Percentiles rank a stretch among this genome's conserved stretches.
Evolutionary conservation across 106 monocot species (phyloP).

Genomic region (Apostasia shenzhenica): DNA sequence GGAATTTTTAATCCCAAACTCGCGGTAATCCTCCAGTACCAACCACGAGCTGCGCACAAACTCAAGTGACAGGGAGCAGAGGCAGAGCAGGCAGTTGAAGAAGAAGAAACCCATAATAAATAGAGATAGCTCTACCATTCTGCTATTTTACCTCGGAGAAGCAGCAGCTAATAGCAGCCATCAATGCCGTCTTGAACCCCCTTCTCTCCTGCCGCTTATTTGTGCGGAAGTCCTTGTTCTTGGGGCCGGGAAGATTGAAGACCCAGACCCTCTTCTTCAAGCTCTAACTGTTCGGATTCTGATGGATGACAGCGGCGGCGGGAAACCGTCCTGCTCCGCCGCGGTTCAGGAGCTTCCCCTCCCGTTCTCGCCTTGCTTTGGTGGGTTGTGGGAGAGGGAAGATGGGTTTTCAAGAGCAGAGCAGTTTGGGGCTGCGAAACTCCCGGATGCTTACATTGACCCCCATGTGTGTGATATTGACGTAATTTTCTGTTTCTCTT

Average conservation of each 20-base stretch:
- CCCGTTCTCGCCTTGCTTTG: neutral
- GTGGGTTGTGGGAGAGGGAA: neutral
- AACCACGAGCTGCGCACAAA: constrained; percentile 6
- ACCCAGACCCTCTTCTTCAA: neutral
- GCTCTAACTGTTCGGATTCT: neutral
- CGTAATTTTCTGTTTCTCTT: too few species aligned
- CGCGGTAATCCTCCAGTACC: too few species aligned
- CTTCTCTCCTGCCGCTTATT: neutral
- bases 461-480: neutral
- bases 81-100: neutral
- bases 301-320: constrained; percentile 1
- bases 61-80: constrained; percentile 1
- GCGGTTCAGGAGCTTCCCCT: neutral
- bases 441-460: too few species aligned
- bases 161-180: too few species aligned
- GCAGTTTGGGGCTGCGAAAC: neutral
- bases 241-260: neutral
- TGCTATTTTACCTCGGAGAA: too few species aligned
- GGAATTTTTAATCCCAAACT: too few species aligned
- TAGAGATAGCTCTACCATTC: too few species aligned
- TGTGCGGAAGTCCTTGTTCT: neutral
- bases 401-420: neutral
- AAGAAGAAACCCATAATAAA: neutral
- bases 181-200: neutral
- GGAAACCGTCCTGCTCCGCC: constrained; percentile 3